Conservation (phyloP, 1,284 basidiomycete species). For the Rhodotorula sp. region DNA sequence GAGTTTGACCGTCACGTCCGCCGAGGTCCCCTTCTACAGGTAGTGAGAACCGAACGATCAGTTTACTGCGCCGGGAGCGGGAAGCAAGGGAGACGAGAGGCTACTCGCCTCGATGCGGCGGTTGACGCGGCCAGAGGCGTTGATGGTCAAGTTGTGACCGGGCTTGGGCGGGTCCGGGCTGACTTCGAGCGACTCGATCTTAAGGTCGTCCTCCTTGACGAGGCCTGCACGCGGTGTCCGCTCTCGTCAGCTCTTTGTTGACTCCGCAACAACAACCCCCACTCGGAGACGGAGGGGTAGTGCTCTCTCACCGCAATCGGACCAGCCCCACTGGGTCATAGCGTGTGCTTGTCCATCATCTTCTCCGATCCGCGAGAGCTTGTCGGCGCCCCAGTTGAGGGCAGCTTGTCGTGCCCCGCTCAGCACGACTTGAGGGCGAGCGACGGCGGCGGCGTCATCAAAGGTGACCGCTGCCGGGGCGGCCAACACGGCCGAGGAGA, state of each 20-base stretch:
- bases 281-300: not conserved
- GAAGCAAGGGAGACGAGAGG: too few relatives aligned
- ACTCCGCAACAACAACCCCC: not conserved
- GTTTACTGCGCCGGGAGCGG: too few relatives aligned
- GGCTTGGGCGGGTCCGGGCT: constrained; percentile 79
- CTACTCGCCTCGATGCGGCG: constrained; percentile 64
- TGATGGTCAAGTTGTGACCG: constrained; percentile 78
- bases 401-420: constrained; percentile 10
- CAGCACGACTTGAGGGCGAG: constrained; percentile 6
- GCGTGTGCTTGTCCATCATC: constrained; percentile 26
- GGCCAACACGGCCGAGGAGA: not conserved
- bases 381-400: constrained; percentile 35
- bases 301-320: constrained; percentile 43
- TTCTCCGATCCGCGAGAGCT: constrained; percentile 30
- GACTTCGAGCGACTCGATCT: constrained; percentile 65
- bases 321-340: constrained; percentile 41
- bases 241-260: constrained; percentile 5
- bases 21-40: constrained; percentile 65
- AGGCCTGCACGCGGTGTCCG: constrained; percentile 22
- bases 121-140: constrained; percentile 63
- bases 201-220: constrained; percentile 45
- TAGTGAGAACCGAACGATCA: too few relatives aligned
- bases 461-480: not conserved
- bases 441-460: not conserved
- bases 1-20: constrained; percentile 81